Evolutionary conservation across 2,329 filamentous ascomycete species (phyloP).

Genomic region (Penicillium fuscoglaucum): DNA sequence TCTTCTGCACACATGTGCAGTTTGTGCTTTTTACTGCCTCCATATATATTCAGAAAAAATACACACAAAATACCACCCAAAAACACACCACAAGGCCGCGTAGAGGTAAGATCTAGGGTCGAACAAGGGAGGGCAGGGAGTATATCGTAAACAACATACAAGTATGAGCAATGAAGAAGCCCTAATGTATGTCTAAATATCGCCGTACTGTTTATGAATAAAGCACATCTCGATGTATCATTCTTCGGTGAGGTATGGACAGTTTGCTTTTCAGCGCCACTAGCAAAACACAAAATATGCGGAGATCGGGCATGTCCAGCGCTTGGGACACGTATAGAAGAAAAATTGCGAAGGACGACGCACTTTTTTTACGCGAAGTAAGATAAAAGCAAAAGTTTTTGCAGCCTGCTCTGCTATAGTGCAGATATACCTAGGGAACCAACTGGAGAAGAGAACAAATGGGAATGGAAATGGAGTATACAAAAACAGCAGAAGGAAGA

Average conservation of each 20-base stretch:
- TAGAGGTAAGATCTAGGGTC: too few relatives aligned
- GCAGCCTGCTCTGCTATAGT: not conserved
- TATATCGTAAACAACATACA: not conserved
- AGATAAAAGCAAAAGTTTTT: not conserved
- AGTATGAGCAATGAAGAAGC: not conserved
- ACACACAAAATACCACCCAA: too few relatives aligned
- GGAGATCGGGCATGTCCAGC: too few relatives aligned
- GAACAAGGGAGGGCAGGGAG: not conserved
- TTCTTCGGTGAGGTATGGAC: not conserved
- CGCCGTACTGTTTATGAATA: not conserved
- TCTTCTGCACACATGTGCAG: too few relatives aligned
- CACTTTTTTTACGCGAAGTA: not conserved
- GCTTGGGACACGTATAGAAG: not conserved
- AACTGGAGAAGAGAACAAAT: not conserved
- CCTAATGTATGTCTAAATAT: not conserved
- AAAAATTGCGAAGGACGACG: not conserved
- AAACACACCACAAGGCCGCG: too few relatives aligned
- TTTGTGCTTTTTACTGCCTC: too few relatives aligned
- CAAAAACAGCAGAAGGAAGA: not conserved
- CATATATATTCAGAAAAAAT: too few relatives aligned
- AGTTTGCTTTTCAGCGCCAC: not conserved
- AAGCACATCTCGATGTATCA: not conserved
- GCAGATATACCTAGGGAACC: not conserved
- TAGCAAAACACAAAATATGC: not conserved
- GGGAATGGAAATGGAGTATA: constrained; percentile 1